These are phyloP conservation scores for Sordaria brevicollis DNA, from an alignment of 495 filamentous ascomycete genomes.

Conservation along the genomic window DNA sequence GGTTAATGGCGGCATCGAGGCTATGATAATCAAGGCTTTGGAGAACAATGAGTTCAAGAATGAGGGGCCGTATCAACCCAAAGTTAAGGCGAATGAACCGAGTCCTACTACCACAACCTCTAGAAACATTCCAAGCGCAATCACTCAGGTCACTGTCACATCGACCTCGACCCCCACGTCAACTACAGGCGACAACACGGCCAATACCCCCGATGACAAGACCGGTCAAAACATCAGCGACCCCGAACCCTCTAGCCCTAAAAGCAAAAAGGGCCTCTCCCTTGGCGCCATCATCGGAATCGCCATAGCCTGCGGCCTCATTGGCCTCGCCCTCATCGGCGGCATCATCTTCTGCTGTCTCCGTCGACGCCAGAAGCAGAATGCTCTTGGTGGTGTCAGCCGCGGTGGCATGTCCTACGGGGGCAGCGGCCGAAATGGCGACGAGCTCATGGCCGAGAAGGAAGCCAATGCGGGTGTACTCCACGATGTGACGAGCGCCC, in stretches of 20 bases:
- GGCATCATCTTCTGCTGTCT: conserved; percentile 24
- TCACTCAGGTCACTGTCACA: background rate
- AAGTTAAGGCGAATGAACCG: no score
- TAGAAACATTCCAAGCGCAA: no score
- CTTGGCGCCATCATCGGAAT: conserved; percentile 32
- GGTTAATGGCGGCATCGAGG: background rate
- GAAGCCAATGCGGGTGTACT: conserved; percentile 19
- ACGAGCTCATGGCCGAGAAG: conserved; percentile 33
- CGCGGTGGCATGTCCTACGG: conserved; percentile 1
- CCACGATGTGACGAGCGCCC: conserved; percentile 13
- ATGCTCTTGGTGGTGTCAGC: background rate
- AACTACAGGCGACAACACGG: background rate
- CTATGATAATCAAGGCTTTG: no score
- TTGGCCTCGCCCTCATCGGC: conserved; percentile 24
- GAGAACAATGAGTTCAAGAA: background rate
- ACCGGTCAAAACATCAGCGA: background rate
- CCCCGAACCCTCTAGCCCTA: background rate
- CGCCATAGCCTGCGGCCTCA: conserved; percentile 26
- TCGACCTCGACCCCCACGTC: background rate
- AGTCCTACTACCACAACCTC: no score
- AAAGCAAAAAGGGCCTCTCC: conserved; percentile 11
- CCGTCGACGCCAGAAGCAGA: conserved; percentile 18
- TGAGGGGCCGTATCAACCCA: background rate
- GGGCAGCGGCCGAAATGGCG: conserved; percentile 10
- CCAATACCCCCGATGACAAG: no score